Conservation (phyloP, 306 rosid genomes). For the Casuarina equisetifolia region DNA sequence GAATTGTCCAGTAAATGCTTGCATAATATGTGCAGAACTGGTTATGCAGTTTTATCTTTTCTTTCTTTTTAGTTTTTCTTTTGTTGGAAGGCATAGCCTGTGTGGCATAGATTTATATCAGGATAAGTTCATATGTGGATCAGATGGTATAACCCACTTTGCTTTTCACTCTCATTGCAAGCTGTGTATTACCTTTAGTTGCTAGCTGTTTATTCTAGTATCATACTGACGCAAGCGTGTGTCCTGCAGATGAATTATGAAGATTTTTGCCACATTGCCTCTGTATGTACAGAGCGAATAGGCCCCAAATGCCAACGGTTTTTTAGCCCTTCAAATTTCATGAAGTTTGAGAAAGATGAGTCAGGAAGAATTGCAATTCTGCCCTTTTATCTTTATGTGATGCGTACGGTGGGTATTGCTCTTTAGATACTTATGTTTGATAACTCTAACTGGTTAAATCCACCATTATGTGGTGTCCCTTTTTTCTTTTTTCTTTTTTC, state of each 20-base stretch:
- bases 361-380: conserved; percentile 99
- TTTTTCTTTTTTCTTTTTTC: background rate
- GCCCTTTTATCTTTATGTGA: conserved; percentile 98
- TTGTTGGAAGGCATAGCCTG: background rate
- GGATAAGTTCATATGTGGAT: background rate
- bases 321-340: conserved; percentile 98
- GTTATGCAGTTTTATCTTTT: background rate
- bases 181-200: background rate
- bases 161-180: too few species aligned
- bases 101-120: background rate
- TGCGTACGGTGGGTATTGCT: conserved; percentile 85
- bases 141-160: too few species aligned
- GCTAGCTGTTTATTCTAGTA: conserved; percentile 20
- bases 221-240: conserved; percentile 22
- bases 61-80: background rate
- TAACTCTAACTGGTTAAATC: background rate
- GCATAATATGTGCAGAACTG: background rate
- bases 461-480: background rate
- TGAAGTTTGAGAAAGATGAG: conserved; percentile 99
- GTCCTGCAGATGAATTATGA: conserved; percentile 91
- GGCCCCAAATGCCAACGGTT: conserved; percentile 94
- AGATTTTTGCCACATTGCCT: conserved; percentile 98
- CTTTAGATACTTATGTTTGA: conserved; percentile 4
- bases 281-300: conserved; percentile 97
- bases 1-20: background rate